These are phyloP conservation scores for Amanita fuliginea DNA, from an alignment of 768 basidiomycete species.

Conservation along the genomic window DNA sequence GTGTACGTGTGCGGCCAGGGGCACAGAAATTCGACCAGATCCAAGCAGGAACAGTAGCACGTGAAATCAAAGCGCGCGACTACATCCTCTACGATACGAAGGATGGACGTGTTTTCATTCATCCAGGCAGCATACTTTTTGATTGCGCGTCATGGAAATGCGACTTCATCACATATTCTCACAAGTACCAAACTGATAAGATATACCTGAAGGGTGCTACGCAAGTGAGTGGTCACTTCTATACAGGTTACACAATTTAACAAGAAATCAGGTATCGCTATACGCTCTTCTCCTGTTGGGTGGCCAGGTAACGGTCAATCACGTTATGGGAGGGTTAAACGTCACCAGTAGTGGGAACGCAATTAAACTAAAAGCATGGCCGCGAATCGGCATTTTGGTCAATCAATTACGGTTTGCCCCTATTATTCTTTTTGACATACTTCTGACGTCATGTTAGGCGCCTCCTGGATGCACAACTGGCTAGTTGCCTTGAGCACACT, in stretches of 20 bases:
- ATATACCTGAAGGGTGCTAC: constrained; percentile 81
- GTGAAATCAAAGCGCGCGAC: constrained; percentile 77
- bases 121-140: constrained; percentile 78
- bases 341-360: constrained; percentile 40
- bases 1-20: constrained; percentile 60
- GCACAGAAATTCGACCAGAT: constrained; percentile 80
- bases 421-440: neutral
- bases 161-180: constrained; percentile 77
- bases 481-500: constrained; percentile 56
- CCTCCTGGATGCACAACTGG: constrained; percentile 59
- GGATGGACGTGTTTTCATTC: constrained; percentile 62
- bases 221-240: constrained; percentile 38
- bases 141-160: constrained; percentile 59
- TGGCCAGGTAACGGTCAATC: constrained; percentile 67
- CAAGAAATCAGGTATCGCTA: constrained; percentile 55
- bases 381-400: constrained; percentile 84
- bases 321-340: constrained; percentile 67
- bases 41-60: constrained; percentile 72
- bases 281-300: constrained; percentile 82
- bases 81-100: constrained; percentile 72
- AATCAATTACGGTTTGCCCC: constrained; percentile 66
- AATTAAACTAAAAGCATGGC: constrained; percentile 69
- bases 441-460: constrained; percentile 27
- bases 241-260: neutral
- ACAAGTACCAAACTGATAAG: constrained; percentile 73